Conservation (phyloP, 2,329 filamentous ascomycete genomes). For the Claviceps pazoutovae region DNA sequence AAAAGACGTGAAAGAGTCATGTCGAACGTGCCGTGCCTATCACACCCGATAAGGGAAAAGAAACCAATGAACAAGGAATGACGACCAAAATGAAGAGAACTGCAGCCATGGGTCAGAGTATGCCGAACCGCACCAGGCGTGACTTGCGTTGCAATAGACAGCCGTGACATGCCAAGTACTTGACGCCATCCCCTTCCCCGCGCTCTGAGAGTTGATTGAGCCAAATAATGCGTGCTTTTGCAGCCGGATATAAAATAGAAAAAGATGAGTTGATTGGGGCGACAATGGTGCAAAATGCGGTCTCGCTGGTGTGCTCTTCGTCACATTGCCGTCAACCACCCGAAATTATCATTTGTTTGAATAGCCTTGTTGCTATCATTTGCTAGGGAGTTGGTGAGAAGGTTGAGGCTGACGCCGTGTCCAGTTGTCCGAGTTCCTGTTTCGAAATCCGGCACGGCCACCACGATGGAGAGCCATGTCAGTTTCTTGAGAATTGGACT, state of each 20-base stretch:
- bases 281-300: not conserved
- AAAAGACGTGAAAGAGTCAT: not conserved
- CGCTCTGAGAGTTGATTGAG: not conserved
- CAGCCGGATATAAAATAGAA: not conserved
- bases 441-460: conserved; percentile 26
- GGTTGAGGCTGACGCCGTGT: conserved; percentile 15
- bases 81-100: conserved; percentile 2
- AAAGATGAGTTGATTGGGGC: not conserved
- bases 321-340: not conserved
- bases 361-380: not conserved
- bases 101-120: conserved; percentile 3
- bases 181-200: conserved; percentile 6
- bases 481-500: conserved; percentile 15
- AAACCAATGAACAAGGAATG: not conserved
- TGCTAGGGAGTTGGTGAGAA: not conserved
- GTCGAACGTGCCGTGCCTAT: not conserved
- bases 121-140: conserved; percentile 6
- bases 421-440: conserved; percentile 28
- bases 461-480: conserved; percentile 13
- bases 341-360: not conserved
- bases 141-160: conserved; percentile 6
- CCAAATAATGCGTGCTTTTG: not conserved
- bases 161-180: conserved; percentile 9
- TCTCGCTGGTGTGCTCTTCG: not conserved
- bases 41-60: not conserved